Base-by-base conservation (phyloP, 805 yeast species). In the Teunomyces lycoperdinae region DNA sequence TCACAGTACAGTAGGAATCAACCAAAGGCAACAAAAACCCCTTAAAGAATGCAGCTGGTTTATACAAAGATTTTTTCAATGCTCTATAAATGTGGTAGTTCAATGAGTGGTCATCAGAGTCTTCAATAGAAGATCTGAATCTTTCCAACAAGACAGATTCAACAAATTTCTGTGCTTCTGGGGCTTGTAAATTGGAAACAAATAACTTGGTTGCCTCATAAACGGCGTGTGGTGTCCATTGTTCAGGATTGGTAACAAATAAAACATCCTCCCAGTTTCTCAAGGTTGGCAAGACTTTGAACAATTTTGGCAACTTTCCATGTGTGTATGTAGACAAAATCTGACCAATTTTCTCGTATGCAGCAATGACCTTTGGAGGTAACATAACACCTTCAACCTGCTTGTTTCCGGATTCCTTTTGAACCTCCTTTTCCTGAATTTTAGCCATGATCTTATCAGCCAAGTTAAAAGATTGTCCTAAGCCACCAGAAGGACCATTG, bases 11-110 rank as follows among this genome's bases (percentile, higher is more conserved):
- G 45, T 87, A 87, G n/a, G 81, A 78, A 60, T 89, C 95, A 13
- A 90, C 87, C 49, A 94, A 74, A 20, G 97, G 98, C 63, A 94
- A 88, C 50, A 94, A 73, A 61, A 94, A 90, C 1, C 99, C 99
- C 68, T 90, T 92, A 79, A 92, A 94, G 62, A 92, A 94, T 9
- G 99, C 99, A 47, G 94, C 90, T 28, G 99, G 99, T 67, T 94
- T 94, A 75, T 94, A 94, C 46, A 95, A 77, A 0, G 97, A 81
- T 71, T 94, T 94, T 68, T 91, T 92, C 57, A 94, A 71, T 0
- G 99, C 84, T 60, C 97, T 81, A 67, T 94, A 94, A 36, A 94
- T 75, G 64, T 94, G 99, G 63, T 94, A 92, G 69, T 95, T 92
- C 54, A 94, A 77, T 32, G 80, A 81, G 59, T 87, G 92, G 50